Base-by-base conservation (phyloP, 179 eudicot species). In the Vitellaria paradoxa region DNA sequence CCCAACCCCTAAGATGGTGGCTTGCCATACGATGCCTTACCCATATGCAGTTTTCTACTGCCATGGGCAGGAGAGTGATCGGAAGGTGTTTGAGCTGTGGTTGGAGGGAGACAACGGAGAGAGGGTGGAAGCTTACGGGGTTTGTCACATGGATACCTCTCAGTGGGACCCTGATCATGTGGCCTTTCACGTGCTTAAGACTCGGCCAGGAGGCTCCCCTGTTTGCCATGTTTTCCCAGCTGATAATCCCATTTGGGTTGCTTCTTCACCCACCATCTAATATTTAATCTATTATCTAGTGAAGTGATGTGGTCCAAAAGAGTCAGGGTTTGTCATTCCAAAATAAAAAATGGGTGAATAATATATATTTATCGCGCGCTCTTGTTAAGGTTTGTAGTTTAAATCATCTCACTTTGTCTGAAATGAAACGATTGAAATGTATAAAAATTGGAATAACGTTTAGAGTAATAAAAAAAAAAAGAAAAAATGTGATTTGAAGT, bases 201-300 rank as follows among this genome's bases (percentile, higher is more conserved):
- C 70, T 6, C n/a, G 46, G 70, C 83, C 83, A 9, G 83, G 86
- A 10, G 46, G 23, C 6, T 78, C 78, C 4, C 81, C 89, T 0
- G 84, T 86, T 10, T 86, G 89, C 79, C 86, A 86, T 78, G 78
- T 82, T 79, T 85, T 82, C 49, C 89, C 89, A 0, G 68, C 81
- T 0, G 89, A 87, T 80, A 84, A 82, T 45, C 62, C 84, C 47
- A 67, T 87, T 10, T 80, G 79, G 79, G 75, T 82, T 65, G 72
- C 82, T 56, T 79, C 78, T 6, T 53, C 70, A 61, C 20, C 50
- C 14, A 21, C 14, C 18, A 73, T 42, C 49, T 30, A 76, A 60
- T n/a, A 30, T 40, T 42, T 65, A 2, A 0, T 65, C n/a, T 42
- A 37, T 23, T 47, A 30, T 30, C 37, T 30, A 30, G 37, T 30